Evolutionary conservation across 2,329 filamentous ascomycete genomes (phyloP), one percentile per base, ranked within the genome.

Genomic region (Cladosporium sp.): DNA sequence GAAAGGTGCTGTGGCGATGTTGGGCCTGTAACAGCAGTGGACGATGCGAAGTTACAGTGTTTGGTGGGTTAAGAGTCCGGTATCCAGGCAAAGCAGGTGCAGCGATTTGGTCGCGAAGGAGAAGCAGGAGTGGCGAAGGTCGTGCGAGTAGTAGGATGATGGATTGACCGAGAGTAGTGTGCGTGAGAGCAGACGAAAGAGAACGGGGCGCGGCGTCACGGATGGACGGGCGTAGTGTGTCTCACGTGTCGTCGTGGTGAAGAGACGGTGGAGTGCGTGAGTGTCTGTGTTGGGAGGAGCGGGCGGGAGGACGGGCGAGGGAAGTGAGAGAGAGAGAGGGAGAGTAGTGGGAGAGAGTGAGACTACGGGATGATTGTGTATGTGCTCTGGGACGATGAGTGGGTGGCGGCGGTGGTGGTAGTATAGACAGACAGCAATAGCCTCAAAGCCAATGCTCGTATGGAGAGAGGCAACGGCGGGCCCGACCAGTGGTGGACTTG

Each of bases 201-300:
- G 25, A n/a, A 11, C 9, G 42, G n/a, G 27, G 22, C 33, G 45
- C 45, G 45, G 43, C 42, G 43, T 48, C 22, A 48, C 36, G 43
- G 43, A 32, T 4, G 27, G 35, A 16, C 15, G 36, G 15, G 27
- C 27, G 19, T 27, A 9, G 19, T 16, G 30, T 48, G 45, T 48
- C 43, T 48, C 36, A 35, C 36, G 36, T 48, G 45, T 48, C 36
- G 45, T 40, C 27, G 45, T 48, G 45, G 45, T 40, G 45, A 33
- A 48, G 45, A 33, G 36, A n/a, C 16, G 45, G 36, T 20, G 29
- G 45, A 35, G 30, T 11, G 43, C 43, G 43, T n/a, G n/a, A n/a
- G n/a, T n/a, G n/a, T n/a, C n/a, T n/a, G n/a, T n/a, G n/a, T 19
- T 39, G 43, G 25, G 35, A 18, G 30, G 15, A 15, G 32, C 8